These are phyloP conservation scores for Apiotrichum mycotoxinovorans DNA, from an alignment of 1,284 basidiomycete genomes.

Conservation along the genomic window DNA sequence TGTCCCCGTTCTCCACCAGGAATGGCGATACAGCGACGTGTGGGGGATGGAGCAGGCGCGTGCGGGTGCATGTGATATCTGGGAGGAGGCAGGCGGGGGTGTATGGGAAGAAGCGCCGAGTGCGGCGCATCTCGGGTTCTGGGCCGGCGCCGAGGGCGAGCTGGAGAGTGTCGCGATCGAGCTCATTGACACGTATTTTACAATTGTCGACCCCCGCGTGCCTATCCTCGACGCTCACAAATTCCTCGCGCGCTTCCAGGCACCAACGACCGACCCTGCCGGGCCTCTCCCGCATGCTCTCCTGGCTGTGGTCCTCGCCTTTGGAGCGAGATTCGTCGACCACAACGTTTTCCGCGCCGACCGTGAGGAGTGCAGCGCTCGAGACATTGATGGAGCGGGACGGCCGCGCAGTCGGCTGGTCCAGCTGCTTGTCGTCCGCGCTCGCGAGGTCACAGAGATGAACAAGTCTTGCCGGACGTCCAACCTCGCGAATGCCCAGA, in stretches of 20 bases:
- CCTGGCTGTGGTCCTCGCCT: constrained; percentile 82
- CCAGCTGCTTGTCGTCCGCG: constrained; percentile 70
- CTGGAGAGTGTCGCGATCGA: constrained; percentile 70
- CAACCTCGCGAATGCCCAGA: constrained; percentile 67
- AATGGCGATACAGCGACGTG: constrained; percentile 43
- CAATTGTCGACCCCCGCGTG: constrained; percentile 77
- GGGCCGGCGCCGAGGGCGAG: constrained; percentile 25
- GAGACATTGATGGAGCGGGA: constrained; percentile 19
- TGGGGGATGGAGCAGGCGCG: constrained; percentile 28
- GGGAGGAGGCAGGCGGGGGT: constrained; percentile 36
- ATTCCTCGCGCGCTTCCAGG: constrained; percentile 58
- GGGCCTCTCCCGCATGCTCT: constrained; percentile 64
- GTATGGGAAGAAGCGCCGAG: constrained; percentile 40
- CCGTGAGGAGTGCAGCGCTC: constrained; percentile 55
- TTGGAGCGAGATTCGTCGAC: constrained; percentile 88
- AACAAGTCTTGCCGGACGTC: constrained; percentile 77
- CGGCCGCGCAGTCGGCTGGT: constrained; percentile 63
- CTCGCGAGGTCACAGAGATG: constrained; percentile 76
- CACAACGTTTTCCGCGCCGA: constrained; percentile 75
- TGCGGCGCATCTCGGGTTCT: constrained; percentile 28
- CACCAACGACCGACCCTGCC: constrained; percentile 37
- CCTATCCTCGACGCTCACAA: constrained; percentile 72
- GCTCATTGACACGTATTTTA: constrained; percentile 68
- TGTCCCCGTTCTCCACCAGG: constrained; percentile 29
- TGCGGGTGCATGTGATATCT: constrained; percentile 29